These are phyloP conservation scores for Daldinia grandis DNA, from an alignment of 495 filamentous ascomycete species.

Conservation along the genomic window DNA sequence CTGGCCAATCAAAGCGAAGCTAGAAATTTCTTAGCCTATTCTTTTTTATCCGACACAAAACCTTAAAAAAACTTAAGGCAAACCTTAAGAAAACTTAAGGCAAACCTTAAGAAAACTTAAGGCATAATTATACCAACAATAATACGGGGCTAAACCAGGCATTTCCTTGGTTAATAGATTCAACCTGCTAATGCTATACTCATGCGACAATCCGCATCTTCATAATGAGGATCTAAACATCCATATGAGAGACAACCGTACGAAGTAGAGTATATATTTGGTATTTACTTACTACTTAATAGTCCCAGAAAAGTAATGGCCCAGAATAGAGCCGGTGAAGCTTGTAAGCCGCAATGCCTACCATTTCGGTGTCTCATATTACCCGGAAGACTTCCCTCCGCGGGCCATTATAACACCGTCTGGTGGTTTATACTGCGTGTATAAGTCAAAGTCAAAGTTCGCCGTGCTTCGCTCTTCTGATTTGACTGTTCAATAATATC, in stretches of 20 bases:
- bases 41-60: no score
- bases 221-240: background rate
- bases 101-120: no score
- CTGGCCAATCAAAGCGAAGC: no score
- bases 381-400: slow-evolving; percentile 37
- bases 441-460: slow-evolving; percentile 13
- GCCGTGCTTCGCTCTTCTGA: background rate
- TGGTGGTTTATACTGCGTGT: background rate
- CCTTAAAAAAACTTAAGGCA: no score
- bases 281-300: background rate
- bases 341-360: slow-evolving; percentile 13
- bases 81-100: no score
- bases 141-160: background rate
- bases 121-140: no score
- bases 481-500: background rate
- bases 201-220: no score
- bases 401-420: slow-evolving; percentile 39
- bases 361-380: slow-evolving; percentile 16
- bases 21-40: no score
- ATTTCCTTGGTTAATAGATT: background rate
- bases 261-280: background rate
- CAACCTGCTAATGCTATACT: background rate
- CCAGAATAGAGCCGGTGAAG: background rate
- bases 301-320: slow-evolving; percentile 13
- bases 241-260: background rate